phyloP scores from a whole-genome alignment of 2,329 filamentous ascomycete species.

The Ceratocystis diversiconidia region DNA sequence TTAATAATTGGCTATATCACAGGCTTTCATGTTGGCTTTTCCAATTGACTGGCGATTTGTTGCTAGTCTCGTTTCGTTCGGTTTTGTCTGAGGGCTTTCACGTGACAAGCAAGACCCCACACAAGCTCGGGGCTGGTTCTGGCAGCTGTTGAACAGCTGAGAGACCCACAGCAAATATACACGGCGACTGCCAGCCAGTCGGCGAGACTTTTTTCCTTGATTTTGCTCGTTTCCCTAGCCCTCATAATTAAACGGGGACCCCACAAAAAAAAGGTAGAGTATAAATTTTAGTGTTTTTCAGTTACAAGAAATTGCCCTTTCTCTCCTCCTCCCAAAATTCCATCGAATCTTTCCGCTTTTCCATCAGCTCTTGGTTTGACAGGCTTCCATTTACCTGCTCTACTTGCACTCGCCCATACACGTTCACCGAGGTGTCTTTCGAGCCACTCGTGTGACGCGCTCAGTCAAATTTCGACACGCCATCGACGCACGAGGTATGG shows the following conservation, averaged over 20 bases:
- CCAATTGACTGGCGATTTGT: not conserved
- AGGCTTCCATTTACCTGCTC: not conserved
- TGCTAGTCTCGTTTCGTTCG: not conserved
- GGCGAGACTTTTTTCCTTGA: not conserved
- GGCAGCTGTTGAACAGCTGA: not conserved
- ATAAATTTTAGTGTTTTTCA: not conserved
- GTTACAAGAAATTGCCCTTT: not conserved
- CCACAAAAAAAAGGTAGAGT: not conserved
- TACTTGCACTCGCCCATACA: not conserved
- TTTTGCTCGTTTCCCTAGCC: not conserved
- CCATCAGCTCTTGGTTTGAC: conserved; percentile 10
- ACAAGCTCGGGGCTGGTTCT: not conserved
- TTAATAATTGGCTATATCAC: not conserved
- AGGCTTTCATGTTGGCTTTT: not conserved
- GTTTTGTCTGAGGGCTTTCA: not conserved
- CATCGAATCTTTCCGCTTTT: not conserved
- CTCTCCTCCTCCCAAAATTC: not conserved
- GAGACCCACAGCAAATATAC: not conserved
- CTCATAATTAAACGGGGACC: not conserved
- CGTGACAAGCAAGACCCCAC: not conserved
- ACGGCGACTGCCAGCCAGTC: not conserved
- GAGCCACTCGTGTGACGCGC: not conserved
- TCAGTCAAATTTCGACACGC: not conserved
- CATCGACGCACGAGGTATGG: not conserved
- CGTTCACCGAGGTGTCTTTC: not conserved